Evolutionary conservation across 2,329 filamentous ascomycete genomes (phyloP), one percentile per base, ranked within the genome.

Genomic region (Bretziella fagacearum): DNA sequence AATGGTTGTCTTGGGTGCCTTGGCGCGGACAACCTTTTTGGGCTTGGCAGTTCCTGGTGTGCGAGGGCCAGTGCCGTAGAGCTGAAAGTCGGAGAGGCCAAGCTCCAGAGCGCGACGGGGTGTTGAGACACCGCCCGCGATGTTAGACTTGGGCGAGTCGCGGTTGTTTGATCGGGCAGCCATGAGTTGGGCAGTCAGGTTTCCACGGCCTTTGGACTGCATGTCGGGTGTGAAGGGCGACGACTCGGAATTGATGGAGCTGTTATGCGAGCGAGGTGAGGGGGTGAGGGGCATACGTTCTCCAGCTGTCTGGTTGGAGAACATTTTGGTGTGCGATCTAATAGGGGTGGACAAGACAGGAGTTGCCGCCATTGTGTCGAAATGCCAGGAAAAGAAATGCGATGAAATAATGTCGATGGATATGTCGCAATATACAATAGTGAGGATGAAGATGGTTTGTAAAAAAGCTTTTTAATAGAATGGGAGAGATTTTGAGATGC

Each of bases 131-230:
- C 67, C 67, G 54, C 78, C 77, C 54, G 82, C 84, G 62, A 95
- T 95, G 70, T 95, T 96, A 51, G 87, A 95, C 70, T 96, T 96
- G 60, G 87, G 86, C 2, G 89, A 95, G 60, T 91, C 83, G 62
- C 84, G 80, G 33, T 74, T 68, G 66, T 79, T 81, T 52, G 77
- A 71, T n/a, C 40, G 40, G 2, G 73, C 79, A 58, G 81, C 82
- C 52, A 81, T 72, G 58, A 94, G 81, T 59, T 86, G 81, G 51
- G 83, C 72, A 53, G 84, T 75, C 50, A 93, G 69, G 63, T 86
- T 87, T 53, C 79, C 81, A 62, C 84, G 91, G 25, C 27, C 41
- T 66, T 85, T 82, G 54, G 69, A 64, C 58, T 64, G 72, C 60
- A 61, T 74, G 65, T 73, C 81, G 33, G 85, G 84, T 1, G 82